Evolutionary conservation across 2,329 filamentous ascomycete genomes (phyloP).

Genomic region (Colletotrichum sp.): DNA sequence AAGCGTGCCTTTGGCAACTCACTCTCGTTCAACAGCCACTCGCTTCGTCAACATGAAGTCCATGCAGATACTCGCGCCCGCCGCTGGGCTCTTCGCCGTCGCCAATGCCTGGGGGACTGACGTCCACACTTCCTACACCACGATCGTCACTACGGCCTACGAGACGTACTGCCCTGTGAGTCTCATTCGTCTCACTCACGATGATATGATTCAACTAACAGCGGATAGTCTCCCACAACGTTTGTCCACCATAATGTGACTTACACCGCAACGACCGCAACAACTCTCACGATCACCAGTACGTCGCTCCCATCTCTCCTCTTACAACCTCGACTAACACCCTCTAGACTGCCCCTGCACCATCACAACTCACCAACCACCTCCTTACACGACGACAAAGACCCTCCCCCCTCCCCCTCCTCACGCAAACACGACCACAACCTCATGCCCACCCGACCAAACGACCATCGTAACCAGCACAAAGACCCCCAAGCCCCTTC

Average conservation of each 20-base stretch:
- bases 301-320: neutral
- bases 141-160: slow-evolving; percentile 41
- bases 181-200: neutral
- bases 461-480: slow-evolving; percentile 12
- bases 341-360: slow-evolving; percentile 52
- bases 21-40: slow-evolving; percentile 25
- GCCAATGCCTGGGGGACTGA: slow-evolving; percentile 28
- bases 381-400: slow-evolving; percentile 31
- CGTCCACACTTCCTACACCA: slow-evolving; percentile 34
- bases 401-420: slow-evolving; percentile 18
- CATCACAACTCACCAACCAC: slow-evolving; percentile 37
- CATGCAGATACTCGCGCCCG: slow-evolving; percentile 33
- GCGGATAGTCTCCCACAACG: slow-evolving; percentile 37
- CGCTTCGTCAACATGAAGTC: slow-evolving; percentile 39
- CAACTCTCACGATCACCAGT: slow-evolving; percentile 51
- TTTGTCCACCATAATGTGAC: slow-evolving; percentile 45
- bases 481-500: slow-evolving; percentile 2
- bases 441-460: slow-evolving; percentile 12
- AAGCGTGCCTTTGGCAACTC: slow-evolving; percentile 19
- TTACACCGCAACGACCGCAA: slow-evolving; percentile 46
- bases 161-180: slow-evolving; percentile 50
- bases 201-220: neutral
- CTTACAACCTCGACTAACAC: slow-evolving; percentile 25
- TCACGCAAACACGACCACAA: neutral
- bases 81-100: slow-evolving; percentile 33